Base-by-base conservation (phyloP, 2,329 filamentous ascomycete species). In the Epichloe scottii region DNA sequence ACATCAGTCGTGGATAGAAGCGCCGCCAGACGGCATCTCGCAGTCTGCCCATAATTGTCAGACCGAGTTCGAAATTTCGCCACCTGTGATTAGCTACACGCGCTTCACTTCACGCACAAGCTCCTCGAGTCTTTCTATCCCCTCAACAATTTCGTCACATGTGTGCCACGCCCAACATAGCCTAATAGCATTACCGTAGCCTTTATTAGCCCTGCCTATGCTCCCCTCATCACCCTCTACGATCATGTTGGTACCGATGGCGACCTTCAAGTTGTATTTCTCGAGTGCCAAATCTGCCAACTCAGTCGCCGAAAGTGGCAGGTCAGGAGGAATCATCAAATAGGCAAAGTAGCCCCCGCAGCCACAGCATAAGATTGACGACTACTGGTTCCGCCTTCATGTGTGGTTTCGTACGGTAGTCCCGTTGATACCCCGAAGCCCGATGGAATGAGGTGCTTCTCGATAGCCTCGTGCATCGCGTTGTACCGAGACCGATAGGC, bases 121-220 rank as follows among this genome's bases (percentile, higher is more conserved):
- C 33, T 12, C 23, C 35, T 38, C 81, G 51, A 90, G 68, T 57
- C 85, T 77, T 61, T 71, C 66, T 6, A 91, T 74, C 0, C 85
- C 87, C 59, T 89, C 84, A 0, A 71, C 73, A 15, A 94, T 66
- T 49, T 78, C 71, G 23, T 75, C 72, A 59, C 84, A 81, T 1
- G 82, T 74, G 63, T 86, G 84, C 80, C 85, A 90, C 5, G 82
- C 74, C 65, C 86, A 89, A 54, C 82, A 89, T 19, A 89, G 63
- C 39, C 85, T 73, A 23, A 89, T 66, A 47, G 77, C 75, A 48
- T 73, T 65, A 21, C 76, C 71, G 60, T 91, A 87, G 40, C 68
- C 69, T 34, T 73, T 69, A 5, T 19, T 19, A 30, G 49, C 19
- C n/a, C 49, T 35, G n/a, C 46, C 35, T 3, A 12, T 15, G 14